Evolutionary conservation across 768 basidiomycete species (phyloP).

Genomic region (Russula virescens): DNA sequence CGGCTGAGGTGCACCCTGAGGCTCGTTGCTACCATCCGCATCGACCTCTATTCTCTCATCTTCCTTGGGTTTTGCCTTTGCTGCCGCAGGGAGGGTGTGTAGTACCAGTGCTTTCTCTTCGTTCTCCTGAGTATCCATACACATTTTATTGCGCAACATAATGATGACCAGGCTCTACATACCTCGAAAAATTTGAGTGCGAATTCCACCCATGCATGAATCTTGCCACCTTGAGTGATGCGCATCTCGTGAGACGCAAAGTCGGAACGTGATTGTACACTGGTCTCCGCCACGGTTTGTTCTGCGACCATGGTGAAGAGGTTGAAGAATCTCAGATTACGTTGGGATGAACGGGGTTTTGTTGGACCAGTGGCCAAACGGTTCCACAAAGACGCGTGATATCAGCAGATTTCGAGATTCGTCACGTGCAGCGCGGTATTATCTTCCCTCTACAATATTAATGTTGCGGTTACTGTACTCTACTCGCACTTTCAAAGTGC

Average conservation of each 20-base stretch:
- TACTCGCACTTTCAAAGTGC: background rate
- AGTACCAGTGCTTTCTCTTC: slow-evolving; percentile 46
- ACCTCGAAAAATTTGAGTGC: slow-evolving; percentile 37
- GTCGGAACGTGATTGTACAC: background rate
- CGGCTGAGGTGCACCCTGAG: slow-evolving; percentile 5
- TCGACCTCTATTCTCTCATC: slow-evolving; percentile 11
- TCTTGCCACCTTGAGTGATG: slow-evolving; percentile 35
- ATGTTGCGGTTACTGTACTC: too few relatives aligned
- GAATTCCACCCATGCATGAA: slow-evolving; percentile 34
- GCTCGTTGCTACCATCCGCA: background rate
- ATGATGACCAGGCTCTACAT: background rate
- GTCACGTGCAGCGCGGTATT: too few relatives aligned
- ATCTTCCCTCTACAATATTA: too few relatives aligned
- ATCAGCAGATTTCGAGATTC: background rate
- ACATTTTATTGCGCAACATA: background rate
- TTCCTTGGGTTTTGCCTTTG: background rate
- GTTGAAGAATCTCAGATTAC: too few relatives aligned
- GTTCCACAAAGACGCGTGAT: too few relatives aligned
- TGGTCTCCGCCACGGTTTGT: background rate
- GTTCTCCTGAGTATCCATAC: slow-evolving; percentile 36
- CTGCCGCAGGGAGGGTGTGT: slow-evolving; percentile 50
- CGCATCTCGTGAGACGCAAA: slow-evolving; percentile 31
- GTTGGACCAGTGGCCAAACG: too few relatives aligned
- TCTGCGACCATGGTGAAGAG: background rate
- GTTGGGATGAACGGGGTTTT: too few relatives aligned